A percentile compares a stretch with the other conserved stretches of the same genome.
These are phyloP conservation scores for Carex littledalei DNA, from an alignment of 176 grass and related monocot species.

Conservation along the genomic window DNA sequence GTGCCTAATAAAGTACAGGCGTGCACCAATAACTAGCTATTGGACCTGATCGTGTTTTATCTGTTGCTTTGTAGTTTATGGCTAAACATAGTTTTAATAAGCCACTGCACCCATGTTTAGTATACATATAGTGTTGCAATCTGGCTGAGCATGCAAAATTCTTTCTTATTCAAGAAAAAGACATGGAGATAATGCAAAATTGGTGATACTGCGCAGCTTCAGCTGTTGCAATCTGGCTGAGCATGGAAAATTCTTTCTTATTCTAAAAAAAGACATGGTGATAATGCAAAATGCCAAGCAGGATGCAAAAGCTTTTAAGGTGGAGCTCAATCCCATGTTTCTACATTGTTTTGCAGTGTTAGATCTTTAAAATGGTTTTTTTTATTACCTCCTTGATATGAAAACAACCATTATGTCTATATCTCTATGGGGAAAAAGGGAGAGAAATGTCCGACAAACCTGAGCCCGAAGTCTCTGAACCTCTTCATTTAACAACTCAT, in stretches of 20 bases:
- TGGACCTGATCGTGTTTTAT: not conserved
- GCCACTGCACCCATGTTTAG: not conserved
- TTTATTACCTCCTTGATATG: not conserved
- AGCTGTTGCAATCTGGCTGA: not conserved
- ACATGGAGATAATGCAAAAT: no score
- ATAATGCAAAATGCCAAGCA: not conserved
- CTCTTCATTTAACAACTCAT: constrained; percentile 81
- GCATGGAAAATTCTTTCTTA: not conserved
- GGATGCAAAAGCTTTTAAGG: not conserved
- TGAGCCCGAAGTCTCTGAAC: constrained; percentile 68
- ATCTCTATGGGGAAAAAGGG: not conserved
- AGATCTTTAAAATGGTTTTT: not conserved
- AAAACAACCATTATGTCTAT: not conserved
- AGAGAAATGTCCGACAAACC: constrained; percentile 36
- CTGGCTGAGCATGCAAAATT: not conserved
- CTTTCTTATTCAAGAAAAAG: not conserved
- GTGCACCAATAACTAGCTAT: not conserved
- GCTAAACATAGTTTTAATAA: not conserved
- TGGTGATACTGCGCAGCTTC: not conserved
- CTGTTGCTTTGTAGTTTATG: not conserved
- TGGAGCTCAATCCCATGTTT: not conserved
- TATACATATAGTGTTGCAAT: not conserved
- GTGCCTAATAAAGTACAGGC: not conserved
- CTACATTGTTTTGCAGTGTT: not conserved
- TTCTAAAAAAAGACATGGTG: not conserved